phyloP scores from a whole-genome alignment of 2,329 filamentous ascomycete species.

The Nannizzia gypsea region DNA sequence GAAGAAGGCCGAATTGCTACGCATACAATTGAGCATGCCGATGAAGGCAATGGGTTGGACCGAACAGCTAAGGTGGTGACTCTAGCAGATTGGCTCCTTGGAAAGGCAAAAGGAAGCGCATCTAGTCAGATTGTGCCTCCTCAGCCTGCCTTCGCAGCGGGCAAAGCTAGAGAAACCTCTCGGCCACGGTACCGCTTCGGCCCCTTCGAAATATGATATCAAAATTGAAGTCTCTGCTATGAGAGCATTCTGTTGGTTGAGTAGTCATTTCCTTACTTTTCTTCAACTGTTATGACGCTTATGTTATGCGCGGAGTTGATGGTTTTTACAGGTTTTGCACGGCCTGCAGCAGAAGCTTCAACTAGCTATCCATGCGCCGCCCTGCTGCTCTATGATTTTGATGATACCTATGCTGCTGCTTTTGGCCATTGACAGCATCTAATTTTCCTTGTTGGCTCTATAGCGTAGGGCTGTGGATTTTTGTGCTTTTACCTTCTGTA shows the following conservation, averaged over 20 bases:
- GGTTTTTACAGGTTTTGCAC: neutral
- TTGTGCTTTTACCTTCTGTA: neutral
- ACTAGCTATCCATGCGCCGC: neutral
- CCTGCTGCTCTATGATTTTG: neutral
- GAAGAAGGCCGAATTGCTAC: conserved; percentile 67
- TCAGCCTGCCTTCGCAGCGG: conserved; percentile 4
- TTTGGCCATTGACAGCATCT: neutral
- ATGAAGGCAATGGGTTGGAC: conserved; percentile 74
- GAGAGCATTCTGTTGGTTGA: neutral
- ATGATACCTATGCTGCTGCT: conserved; percentile 1
- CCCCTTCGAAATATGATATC: neutral
- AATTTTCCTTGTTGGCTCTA: neutral
- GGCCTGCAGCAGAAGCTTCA: neutral
- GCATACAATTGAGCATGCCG: conserved; percentile 89
- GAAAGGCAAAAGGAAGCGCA: conserved; percentile 51
- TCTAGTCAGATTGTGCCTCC: conserved; percentile 18
- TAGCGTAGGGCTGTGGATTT: neutral
- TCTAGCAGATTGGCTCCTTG: conserved; percentile 87
- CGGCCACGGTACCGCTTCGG: neutral
- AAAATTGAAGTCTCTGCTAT: neutral
- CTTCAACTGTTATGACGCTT: neutral
- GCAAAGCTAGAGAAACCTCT: neutral
- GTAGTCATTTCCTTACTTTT: neutral
- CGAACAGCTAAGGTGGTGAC: conserved; percentile 75
- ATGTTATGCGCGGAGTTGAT: neutral